A percentile compares a stretch with the other conserved stretches of the same genome.
phyloP scores from a whole-genome alignment of 441 rosid species.

The Populus hybrid region DNA sequence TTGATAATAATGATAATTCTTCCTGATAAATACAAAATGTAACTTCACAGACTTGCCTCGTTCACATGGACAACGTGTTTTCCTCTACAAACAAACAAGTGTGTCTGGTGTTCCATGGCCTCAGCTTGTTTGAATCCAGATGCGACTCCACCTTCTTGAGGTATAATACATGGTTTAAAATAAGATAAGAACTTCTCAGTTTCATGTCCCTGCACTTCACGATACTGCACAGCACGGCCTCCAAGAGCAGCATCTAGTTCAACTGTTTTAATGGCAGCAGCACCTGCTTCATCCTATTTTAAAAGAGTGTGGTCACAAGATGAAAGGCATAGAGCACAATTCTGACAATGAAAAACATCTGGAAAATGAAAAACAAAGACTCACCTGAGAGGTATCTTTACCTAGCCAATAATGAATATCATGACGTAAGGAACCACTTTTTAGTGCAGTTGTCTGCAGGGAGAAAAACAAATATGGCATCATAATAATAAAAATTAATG shows the following conservation, averaged over 20 bases:
- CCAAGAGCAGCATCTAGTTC: slow-evolving; percentile 97
- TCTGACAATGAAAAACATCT: background rate
- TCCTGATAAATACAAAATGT: slow-evolving; percentile 8
- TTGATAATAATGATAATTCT: slow-evolving; percentile 7
- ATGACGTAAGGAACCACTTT: slow-evolving; percentile 82
- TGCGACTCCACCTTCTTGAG: slow-evolving; percentile 92
- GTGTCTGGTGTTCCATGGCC: slow-evolving; percentile 71
- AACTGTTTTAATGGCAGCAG: slow-evolving; percentile 80
- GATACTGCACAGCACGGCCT: slow-evolving; percentile 96
- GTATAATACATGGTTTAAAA: slow-evolving; percentile 96
- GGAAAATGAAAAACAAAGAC: slow-evolving; percentile 11
- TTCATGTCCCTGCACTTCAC: slow-evolving; percentile 98
- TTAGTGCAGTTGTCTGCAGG: slow-evolving; percentile 74
- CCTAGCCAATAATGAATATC: slow-evolving; percentile 98
- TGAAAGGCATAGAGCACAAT: background rate
- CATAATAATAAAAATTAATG: background rate
- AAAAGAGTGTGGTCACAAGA: slow-evolving; percentile 29
- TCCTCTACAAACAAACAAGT: slow-evolving; percentile 89
- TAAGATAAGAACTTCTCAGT: slow-evolving; percentile 91
- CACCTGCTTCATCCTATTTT: slow-evolving; percentile 90
- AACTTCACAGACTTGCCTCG: slow-evolving; percentile 59
- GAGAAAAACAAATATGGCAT: background rate
- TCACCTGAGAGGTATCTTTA: slow-evolving; percentile 86
- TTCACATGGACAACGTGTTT: slow-evolving; percentile 91
- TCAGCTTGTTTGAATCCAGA: slow-evolving; percentile 73